Evolutionary conservation across 1,139 yeast species (phyloP).

Genomic region (Debaryomyces subglobosus): DNA sequence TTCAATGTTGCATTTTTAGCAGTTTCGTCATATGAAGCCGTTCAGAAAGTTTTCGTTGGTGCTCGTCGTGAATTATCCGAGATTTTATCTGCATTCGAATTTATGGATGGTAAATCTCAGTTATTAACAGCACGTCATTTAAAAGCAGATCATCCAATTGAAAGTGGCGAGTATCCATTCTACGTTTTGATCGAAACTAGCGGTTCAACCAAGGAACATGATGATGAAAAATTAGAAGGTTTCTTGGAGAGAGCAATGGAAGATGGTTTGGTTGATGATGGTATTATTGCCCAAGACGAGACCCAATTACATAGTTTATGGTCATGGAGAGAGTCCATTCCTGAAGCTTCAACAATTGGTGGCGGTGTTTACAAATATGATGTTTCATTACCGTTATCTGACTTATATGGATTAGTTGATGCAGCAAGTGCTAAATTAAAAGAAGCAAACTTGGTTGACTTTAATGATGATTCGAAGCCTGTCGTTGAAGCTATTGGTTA

Average conservation of each 20-base stretch:
- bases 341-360: conserved; percentile 81
- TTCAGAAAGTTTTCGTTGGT: conserved; percentile 76
- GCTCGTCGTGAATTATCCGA: conserved; percentile 83
- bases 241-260: conserved; percentile 88
- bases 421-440: conserved; percentile 64
- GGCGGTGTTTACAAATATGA: conserved; percentile 98
- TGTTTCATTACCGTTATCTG: conserved; percentile 82
- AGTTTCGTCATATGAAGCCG: conserved; percentile 76
- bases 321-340: conserved; percentile 93
- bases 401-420: conserved; percentile 78
- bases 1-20: conserved; percentile 90
- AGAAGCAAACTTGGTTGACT: conserved; percentile 62
- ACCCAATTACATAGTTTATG: conserved; percentile 81
- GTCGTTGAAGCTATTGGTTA: conserved; percentile 90
- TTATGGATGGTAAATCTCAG: conserved; percentile 86
- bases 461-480: conserved; percentile 67
- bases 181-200: conserved; percentile 91
- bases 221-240: conserved; percentile 73
- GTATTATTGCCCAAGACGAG: conserved; percentile 95
- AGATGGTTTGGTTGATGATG: conserved; percentile 80
- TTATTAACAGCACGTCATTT: conserved; percentile 60
- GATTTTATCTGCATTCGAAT: conserved; percentile 89
- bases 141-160: conserved; percentile 72
- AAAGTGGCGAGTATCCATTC: conserved; percentile 74
- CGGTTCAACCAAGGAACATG: conserved; percentile 88